These are phyloP conservation scores for Fusarium clavum DNA, from an alignment of 2,329 filamentous ascomycete genomes.

Conservation along the genomic window DNA sequence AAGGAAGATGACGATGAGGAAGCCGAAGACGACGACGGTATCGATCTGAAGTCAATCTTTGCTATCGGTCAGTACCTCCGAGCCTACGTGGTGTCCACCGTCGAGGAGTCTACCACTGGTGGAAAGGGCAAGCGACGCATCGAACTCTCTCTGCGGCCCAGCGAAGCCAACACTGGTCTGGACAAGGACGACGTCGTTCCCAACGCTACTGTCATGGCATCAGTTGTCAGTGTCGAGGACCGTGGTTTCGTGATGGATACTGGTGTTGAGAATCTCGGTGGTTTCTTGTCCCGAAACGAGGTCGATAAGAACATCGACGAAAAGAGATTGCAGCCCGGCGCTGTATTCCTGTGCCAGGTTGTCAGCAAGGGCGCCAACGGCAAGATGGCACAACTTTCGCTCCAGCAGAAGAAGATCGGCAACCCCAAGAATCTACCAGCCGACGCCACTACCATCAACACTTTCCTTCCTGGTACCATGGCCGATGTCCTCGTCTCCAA, in stretches of 20 bases:
- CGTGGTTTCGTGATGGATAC: conserved; percentile 95
- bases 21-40: conserved; percentile 64
- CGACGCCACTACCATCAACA: conserved; percentile 86
- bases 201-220: conserved; percentile 85
- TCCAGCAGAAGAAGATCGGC: conserved; percentile 75
- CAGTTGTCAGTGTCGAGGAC: conserved; percentile 92
- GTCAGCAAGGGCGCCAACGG: conserved; percentile 79
- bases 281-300: conserved; percentile 88
- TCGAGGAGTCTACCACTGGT: conserved; percentile 68
- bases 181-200: conserved; percentile 77
- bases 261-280: conserved; percentile 78
- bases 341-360: conserved; percentile 86
- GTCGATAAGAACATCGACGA: conserved; percentile 74
- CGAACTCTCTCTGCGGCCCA: conserved; percentile 86
- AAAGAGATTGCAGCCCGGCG: conserved; percentile 80
- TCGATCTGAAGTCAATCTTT: conserved; percentile 83
- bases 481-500: conserved; percentile 87
- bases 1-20: conserved; percentile 66
- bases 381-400: conserved; percentile 87
- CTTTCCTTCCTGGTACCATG: conserved; percentile 91
- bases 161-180: conserved; percentile 81
- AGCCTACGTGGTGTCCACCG: conserved; percentile 82
- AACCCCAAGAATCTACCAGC: conserved; percentile 74
- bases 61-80: conserved; percentile 88
- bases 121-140: conserved; percentile 81